Conservation (phyloP, 768 basidiomycete genomes). For the Pleurotus salmoneostramineus region DNA sequence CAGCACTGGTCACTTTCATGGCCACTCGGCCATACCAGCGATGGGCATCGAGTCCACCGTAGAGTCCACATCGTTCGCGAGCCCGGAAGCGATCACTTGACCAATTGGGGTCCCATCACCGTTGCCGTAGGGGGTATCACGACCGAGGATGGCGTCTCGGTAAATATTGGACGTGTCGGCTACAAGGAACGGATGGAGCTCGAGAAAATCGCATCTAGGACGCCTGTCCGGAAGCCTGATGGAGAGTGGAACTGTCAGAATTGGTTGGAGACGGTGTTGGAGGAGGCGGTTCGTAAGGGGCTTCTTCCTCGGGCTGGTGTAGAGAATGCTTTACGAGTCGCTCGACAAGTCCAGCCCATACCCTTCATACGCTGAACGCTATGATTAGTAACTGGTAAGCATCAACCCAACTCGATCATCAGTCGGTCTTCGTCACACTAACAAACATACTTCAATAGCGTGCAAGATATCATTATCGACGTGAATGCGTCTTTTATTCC, state of each 20-base stretch:
- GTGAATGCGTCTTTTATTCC: too few relatives aligned
- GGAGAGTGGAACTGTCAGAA: constrained; percentile 27
- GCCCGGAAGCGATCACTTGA: constrained; percentile 15
- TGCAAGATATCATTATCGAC: too few relatives aligned
- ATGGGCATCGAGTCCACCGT: constrained; percentile 14
- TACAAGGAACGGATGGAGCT: constrained; percentile 13
- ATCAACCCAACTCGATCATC: too few relatives aligned
- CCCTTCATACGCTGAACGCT: background rate
- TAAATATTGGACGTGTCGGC: constrained; percentile 12
- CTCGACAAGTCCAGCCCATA: background rate
- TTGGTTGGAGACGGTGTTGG: constrained; percentile 15
- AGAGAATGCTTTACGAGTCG: background rate
- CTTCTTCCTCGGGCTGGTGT: background rate
- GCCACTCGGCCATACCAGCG: constrained; percentile 13
- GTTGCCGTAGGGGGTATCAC: constrained; percentile 10
- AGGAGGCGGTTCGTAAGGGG: constrained; percentile 2
- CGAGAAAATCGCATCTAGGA: constrained; percentile 17
- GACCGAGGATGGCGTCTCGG: background rate
- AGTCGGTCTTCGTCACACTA: too few relatives aligned
- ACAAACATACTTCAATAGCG: too few relatives aligned
- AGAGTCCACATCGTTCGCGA: constrained; percentile 17
- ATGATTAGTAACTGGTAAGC: background rate
- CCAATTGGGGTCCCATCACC: constrained; percentile 24
- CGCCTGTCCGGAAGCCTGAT: constrained; percentile 18
- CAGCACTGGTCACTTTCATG: constrained; percentile 18